phyloP scores from a whole-genome alignment of 495 filamentous ascomycete species.

The Xylaria longipes region DNA sequence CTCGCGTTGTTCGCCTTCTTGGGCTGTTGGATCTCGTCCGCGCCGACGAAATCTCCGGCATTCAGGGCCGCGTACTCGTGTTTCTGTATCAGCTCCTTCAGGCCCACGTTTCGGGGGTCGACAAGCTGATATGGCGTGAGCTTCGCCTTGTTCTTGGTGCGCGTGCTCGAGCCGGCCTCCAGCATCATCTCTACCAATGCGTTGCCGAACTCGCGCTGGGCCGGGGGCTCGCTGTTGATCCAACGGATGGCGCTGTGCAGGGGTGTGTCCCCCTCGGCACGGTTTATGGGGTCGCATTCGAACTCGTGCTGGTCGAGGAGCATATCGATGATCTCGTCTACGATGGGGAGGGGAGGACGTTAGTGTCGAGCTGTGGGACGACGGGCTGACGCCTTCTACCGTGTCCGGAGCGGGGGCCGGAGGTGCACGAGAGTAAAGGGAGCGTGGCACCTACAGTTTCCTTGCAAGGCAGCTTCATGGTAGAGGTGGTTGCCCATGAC shows the following conservation, averaged over 20 bases:
- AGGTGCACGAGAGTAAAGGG: not conserved
- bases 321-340: conserved; percentile 87
- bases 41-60: conserved; percentile 55
- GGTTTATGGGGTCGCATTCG: conserved; percentile 89
- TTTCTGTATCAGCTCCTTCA: conserved; percentile 72
- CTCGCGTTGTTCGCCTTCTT: conserved; percentile 7
- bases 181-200: conserved; percentile 87
- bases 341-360: not conserved
- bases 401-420: not conserved
- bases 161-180: conserved; percentile 72
- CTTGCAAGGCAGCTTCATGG: conserved; percentile 84
- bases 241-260: conserved; percentile 87
- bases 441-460: conserved; percentile 72
- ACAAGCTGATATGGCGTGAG: conserved; percentile 72
- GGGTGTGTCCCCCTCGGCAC: conserved; percentile 84
- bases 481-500: conserved; percentile 85
- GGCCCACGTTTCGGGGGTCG: conserved; percentile 72
- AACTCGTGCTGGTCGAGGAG: conserved; percentile 94
- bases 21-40: conserved; percentile 35
- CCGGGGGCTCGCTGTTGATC: conserved; percentile 68
- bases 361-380: conserved; percentile 5
- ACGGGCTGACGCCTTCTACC: not conserved
- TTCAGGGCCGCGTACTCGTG: conserved; percentile 73
- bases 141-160: conserved; percentile 69
- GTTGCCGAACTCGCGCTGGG: conserved; percentile 67